Evolutionary conservation across 169 alveolate species (phyloP), one percentile per base, ranked within the genome.

Genomic region (Neospora caninum): DNA sequence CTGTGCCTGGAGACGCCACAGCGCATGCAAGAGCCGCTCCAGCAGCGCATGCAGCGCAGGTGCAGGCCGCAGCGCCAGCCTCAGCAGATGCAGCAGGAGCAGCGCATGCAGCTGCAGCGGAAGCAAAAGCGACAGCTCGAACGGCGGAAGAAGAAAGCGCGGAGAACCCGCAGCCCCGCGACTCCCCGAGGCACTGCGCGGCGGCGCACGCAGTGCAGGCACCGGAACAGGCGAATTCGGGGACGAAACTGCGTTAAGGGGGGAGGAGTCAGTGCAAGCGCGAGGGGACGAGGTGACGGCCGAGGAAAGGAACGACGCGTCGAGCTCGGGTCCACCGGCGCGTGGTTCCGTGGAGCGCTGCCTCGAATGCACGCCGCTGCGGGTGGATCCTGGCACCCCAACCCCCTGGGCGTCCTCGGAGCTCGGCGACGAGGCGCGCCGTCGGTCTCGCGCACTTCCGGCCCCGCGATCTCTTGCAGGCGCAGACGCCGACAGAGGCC

Each of bases 61-160:
- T 6, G 88, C n/a, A 7, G 53, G 87, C 25, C 93, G 87, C 78
- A 89, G 88, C 49, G 93, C 80, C 25, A 89, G 93, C 22, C 39
- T 67, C 42, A 89, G 93, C 80, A 89, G 88, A 34, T 89, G 93
- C 0, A 70, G 42, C 25, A 78, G 82, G 45, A 89, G 93, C 70
- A 89, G 93, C 67, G 82, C 42, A 10, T 89, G 93, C 67, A 89
- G 88, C 87, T 89, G 93, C 70, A 89, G 88, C 31, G 93, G 93
- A 36, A 89, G 93, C 41, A 89, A 88, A 36, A 89, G 88, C 27
- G 93, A 88, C 93, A 89, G 49, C 43, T 89, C 84, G 73, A 89
- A 89, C 31, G 93, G 93, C 4, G 93, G 93, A 0, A 89, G 27
- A 13, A 82, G 54, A 18, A 38, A 82, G 64, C 89, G 29, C 67